These are phyloP conservation scores for Naganishia sp. DNA, from an alignment of 1,284 basidiomycete genomes.

Conservation along the genomic window DNA sequence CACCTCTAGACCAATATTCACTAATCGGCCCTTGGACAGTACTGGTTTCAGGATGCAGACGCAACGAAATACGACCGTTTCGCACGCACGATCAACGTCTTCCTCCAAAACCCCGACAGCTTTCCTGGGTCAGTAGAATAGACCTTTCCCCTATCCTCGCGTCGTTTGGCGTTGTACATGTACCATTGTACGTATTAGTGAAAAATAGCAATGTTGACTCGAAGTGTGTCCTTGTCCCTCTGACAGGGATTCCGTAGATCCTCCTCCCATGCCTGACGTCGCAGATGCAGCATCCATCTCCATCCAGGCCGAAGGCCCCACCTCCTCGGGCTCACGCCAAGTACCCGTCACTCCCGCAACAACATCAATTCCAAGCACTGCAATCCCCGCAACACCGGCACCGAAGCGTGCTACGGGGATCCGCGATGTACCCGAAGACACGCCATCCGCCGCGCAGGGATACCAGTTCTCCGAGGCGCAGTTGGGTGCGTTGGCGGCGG, in stretches of 20 bases:
- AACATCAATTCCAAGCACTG: constrained; percentile 35
- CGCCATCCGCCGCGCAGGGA: constrained; percentile 34
- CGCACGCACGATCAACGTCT: constrained; percentile 46
- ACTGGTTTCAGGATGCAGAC: constrained; percentile 51
- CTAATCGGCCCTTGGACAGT: constrained; percentile 37
- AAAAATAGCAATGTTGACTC: background rate
- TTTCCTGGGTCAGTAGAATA: constrained; percentile 31
- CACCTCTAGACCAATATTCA: background rate
- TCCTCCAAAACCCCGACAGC: constrained; percentile 47
- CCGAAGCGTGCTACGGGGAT: constrained; percentile 37
- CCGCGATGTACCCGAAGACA: constrained; percentile 29
- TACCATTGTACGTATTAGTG: too few species aligned
- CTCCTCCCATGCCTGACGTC: constrained; percentile 27
- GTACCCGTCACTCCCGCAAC: constrained; percentile 25
- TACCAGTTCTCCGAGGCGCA: constrained; percentile 34
- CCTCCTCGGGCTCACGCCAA: constrained; percentile 6
- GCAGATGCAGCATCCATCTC: constrained; percentile 29
- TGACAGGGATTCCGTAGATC: background rate
- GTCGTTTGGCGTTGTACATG: constrained; percentile 7
- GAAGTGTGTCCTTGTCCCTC: background rate
- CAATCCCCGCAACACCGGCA: constrained; percentile 41
- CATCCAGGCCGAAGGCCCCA: constrained; percentile 1
- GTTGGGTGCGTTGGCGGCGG: constrained; percentile 35
- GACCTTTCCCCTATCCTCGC: background rate
- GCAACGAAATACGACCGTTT: constrained; percentile 41